Evolutionary conservation across 176 grass and related monocot genomes (phyloP).

Genomic region (Raddia distichophylla): DNA sequence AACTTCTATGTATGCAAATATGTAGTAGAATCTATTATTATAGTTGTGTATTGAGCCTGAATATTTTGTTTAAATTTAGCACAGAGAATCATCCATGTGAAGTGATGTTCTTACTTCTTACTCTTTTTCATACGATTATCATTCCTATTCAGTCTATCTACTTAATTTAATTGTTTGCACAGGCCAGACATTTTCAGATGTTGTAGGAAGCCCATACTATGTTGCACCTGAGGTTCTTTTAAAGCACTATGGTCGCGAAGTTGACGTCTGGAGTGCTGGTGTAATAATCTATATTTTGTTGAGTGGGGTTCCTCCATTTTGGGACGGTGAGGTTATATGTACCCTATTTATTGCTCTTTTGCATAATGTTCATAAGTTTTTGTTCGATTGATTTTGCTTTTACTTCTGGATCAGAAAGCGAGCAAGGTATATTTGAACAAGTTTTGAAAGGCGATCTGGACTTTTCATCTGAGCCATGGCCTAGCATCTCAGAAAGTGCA

Average conservation of each 20-base stretch:
- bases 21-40: neutral
- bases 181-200: constrained; percentile 72
- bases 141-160: constrained; percentile 11
- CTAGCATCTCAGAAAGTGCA: constrained; percentile 75
- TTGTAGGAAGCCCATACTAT: constrained; percentile 86
- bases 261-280: constrained; percentile 83
- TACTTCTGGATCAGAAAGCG: constrained; percentile 53
- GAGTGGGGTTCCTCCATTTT: constrained; percentile 81
- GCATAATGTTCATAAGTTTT: constrained; percentile 6
- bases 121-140: neutral
- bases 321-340: constrained; percentile 73
- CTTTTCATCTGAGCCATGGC: constrained; percentile 73
- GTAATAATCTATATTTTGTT: constrained; percentile 82
- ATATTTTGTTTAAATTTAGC: neutral
- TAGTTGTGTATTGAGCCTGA: neutral
- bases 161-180: constrained; percentile 19
- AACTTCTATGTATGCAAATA: constrained; percentile 7
- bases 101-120: neutral
- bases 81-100: constrained; percentile 3
- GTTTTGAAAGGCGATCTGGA: constrained; percentile 78
- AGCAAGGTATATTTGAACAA: constrained; percentile 91
- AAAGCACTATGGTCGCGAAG: constrained; percentile 66
- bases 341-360: constrained; percentile 18
- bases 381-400: neutral
- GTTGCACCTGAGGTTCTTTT: constrained; percentile 78